These are phyloP conservation scores for grape (Vitis vinifera) DNA, from an alignment of 164 flowering plant species.

Conservation along the genomic window DNA sequence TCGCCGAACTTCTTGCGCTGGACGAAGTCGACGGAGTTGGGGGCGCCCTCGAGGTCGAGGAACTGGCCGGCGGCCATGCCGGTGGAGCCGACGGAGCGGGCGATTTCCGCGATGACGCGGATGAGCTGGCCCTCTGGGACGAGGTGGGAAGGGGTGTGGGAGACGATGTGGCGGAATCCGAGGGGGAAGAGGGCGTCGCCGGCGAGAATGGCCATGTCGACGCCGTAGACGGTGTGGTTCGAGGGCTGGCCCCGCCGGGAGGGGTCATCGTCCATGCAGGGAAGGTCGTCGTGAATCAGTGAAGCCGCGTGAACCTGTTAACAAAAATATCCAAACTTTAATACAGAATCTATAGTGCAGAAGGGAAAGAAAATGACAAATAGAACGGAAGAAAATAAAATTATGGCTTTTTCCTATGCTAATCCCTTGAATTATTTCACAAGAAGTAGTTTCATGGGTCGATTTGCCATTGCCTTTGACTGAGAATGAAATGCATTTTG, in stretches of 20 bases:
- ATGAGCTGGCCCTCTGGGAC: slow-evolving; percentile 70
- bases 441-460: too few relatives aligned
- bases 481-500: too few relatives aligned
- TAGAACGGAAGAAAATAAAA: too few relatives aligned
- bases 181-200: slow-evolving; percentile 97
- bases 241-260: slow-evolving; percentile 80
- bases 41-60: slow-evolving; percentile 66
- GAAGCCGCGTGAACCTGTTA: slow-evolving; percentile 87
- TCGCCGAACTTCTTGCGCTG: slow-evolving; percentile 92
- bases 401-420: too few relatives aligned
- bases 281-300: slow-evolving; percentile 87
- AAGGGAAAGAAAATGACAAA: too few relatives aligned
- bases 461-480: too few relatives aligned
- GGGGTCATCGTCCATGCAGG: slow-evolving; percentile 93
- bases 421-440: too few relatives aligned
- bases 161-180: slow-evolving; percentile 85
- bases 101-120: slow-evolving; percentile 81
- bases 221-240: slow-evolving; percentile 79
- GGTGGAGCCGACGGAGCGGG: slow-evolving; percentile 85
- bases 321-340: background rate
- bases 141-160: slow-evolving; percentile 60
- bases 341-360: too few relatives aligned
- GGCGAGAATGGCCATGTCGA: slow-evolving; percentile 91
- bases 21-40: slow-evolving; percentile 50
- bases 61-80: slow-evolving; percentile 98